phyloP scores from a whole-genome alignment of 2,329 filamentous ascomycete species.

The Didymosphaeria variabile region DNA sequence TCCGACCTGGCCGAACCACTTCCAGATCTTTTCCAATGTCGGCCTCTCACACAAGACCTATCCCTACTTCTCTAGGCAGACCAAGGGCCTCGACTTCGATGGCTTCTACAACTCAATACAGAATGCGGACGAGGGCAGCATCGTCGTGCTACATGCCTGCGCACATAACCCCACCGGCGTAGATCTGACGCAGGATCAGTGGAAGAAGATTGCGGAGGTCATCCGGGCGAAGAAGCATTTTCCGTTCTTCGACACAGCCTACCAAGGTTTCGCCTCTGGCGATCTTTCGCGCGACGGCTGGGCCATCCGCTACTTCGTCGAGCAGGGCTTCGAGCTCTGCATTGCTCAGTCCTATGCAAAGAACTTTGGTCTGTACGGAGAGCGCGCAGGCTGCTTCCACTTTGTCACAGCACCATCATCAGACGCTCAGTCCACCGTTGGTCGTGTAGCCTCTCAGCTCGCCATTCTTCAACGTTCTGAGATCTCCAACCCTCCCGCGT shows the following conservation, averaged over 20 bases:
- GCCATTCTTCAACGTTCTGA: slow-evolving; percentile 95
- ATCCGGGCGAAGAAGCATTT: slow-evolving; percentile 84
- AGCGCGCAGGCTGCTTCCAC: slow-evolving; percentile 96
- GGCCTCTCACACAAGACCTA: slow-evolving; percentile 80
- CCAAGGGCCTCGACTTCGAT: slow-evolving; percentile 89
- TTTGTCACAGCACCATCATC: slow-evolving; percentile 78
- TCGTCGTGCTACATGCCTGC: slow-evolving; percentile 93
- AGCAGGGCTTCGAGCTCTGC: slow-evolving; percentile 79
- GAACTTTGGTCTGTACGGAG: slow-evolving; percentile 85
- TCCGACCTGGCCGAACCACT: slow-evolving; percentile 98
- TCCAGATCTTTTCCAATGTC: slow-evolving; percentile 97
- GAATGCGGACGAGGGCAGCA: slow-evolving; percentile 76
- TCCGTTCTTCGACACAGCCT: slow-evolving; percentile 98
- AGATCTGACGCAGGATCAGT: slow-evolving; percentile 92
- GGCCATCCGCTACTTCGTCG: slow-evolving; percentile 93
- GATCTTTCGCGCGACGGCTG: slow-evolving; percentile 84
- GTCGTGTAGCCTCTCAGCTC: slow-evolving; percentile 83
- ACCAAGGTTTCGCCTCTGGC: slow-evolving; percentile 97
- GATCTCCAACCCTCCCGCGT: slow-evolving; percentile 95
- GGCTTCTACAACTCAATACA: slow-evolving; percentile 81
- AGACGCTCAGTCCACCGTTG: slow-evolving; percentile 68
- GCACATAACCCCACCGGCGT: slow-evolving; percentile 98
- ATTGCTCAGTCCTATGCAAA: slow-evolving; percentile 64
- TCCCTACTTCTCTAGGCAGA: slow-evolving; percentile 91
- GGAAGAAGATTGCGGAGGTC: slow-evolving; percentile 84